These are phyloP conservation scores for Leucoagaricus sp. DNA, from an alignment of 1,284 basidiomycete species.

Conservation along the genomic window DNA sequence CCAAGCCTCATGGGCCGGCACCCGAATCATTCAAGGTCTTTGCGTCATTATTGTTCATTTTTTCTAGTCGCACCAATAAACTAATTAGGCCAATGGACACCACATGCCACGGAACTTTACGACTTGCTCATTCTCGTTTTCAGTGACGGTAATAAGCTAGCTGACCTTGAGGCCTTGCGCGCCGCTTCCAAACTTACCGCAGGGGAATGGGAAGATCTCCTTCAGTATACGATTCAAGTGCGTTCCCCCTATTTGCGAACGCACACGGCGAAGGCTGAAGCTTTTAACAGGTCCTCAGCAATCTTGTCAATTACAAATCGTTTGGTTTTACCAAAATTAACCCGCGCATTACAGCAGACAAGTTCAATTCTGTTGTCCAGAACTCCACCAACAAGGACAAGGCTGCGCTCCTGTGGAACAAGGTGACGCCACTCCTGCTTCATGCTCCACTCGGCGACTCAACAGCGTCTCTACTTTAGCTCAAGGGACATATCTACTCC, in stretches of 20 bases:
- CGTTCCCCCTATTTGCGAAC: conserved; percentile 17
- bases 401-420: conserved; percentile 61
- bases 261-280: not conserved
- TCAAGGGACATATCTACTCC: conserved; percentile 75
- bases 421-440: conserved; percentile 39
- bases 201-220: conserved; percentile 65
- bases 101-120: conserved; percentile 61
- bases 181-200: conserved; percentile 50
- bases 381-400: conserved; percentile 57
- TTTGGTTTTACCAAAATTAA: conserved; percentile 86
- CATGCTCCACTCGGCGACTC: not conserved
- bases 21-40: conserved; percentile 71
- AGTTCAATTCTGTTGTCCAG: conserved; percentile 65
- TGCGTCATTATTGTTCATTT: not conserved
- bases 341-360: conserved; percentile 61
- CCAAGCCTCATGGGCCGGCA: conserved; percentile 79
- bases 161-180: conserved; percentile 57
- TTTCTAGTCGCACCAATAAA: conserved; percentile 1
- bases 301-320: conserved; percentile 76
- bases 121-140: conserved; percentile 72
- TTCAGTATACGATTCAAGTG: conserved; percentile 77
- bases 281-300: conserved; percentile 61
- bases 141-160: conserved; percentile 55
- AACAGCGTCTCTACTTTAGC: conserved; percentile 35
- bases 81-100: conserved; percentile 63